phyloP scores from a whole-genome alignment of 371 early-diverging fungal species.

The Rhizopus arrhizus region DNA sequence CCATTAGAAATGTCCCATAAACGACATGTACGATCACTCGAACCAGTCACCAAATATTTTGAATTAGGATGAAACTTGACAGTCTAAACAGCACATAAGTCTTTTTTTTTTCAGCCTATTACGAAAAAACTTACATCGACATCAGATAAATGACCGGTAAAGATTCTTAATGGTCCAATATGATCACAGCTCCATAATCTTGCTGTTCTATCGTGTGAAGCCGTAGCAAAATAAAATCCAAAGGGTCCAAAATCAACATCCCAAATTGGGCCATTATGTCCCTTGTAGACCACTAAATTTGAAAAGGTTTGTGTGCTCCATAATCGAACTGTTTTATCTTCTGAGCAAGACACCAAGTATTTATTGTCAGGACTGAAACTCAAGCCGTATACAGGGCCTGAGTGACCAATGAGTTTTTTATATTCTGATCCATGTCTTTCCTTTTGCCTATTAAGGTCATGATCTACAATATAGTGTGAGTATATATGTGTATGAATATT shows the following conservation, averaged over 20 bases:
- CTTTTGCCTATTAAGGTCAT: constrained; percentile 56
- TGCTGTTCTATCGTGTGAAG: constrained; percentile 95
- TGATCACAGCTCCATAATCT: constrained; percentile 97
- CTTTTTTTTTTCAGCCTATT: background rate
- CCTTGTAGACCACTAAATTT: constrained; percentile 93
- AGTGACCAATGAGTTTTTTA: constrained; percentile 90
- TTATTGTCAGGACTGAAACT: constrained; percentile 90
- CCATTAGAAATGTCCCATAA: constrained; percentile 97
- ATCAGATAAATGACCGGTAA: constrained; percentile 98
- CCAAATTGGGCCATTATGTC: constrained; percentile 99
- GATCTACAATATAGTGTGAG: constrained; percentile 26
- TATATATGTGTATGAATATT: background rate
- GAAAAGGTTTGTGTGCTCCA: constrained; percentile 95
- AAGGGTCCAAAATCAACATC: constrained; percentile 87
- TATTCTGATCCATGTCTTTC: constrained; percentile 60
- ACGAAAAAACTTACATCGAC: constrained; percentile 76
- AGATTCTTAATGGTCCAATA: constrained; percentile 93
- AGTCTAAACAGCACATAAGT: constrained; percentile 38
- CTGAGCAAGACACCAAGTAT: constrained; percentile 91
- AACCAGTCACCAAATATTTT: constrained; percentile 96
- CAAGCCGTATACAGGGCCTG: constrained; percentile 94
- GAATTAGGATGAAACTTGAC: constrained; percentile 99
- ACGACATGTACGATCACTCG: constrained; percentile 92
- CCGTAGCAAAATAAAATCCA: constrained; percentile 97
- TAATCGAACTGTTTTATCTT: constrained; percentile 95